phyloP scores from a whole-genome alignment of 2,329 filamentous ascomycete species.

The Cytospora paraplurivora region DNA sequence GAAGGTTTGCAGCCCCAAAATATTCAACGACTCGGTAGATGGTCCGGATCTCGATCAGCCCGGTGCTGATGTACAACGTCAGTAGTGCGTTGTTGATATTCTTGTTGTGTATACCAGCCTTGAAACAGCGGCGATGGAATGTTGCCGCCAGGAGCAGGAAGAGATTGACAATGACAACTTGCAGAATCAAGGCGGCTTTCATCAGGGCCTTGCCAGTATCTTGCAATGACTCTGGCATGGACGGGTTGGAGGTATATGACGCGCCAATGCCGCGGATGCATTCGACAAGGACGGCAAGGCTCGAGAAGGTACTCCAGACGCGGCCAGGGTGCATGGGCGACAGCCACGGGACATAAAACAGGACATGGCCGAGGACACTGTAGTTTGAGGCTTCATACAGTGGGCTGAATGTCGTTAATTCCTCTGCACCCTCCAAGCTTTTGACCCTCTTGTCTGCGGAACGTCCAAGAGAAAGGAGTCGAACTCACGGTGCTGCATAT shows the following conservation, averaged over 20 bases:
- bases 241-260: constrained; percentile 42
- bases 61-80: constrained; percentile 47
- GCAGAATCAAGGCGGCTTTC: constrained; percentile 47
- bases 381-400: constrained; percentile 66
- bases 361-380: constrained; percentile 61
- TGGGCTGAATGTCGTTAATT: constrained; percentile 44
- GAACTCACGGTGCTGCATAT: constrained; percentile 38
- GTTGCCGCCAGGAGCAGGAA: constrained; percentile 47
- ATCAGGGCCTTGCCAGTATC: constrained; percentile 42
- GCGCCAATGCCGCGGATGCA: constrained; percentile 49
- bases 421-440: background rate
- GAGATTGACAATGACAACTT: constrained; percentile 48
- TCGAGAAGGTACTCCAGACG: constrained; percentile 50
- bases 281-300: constrained; percentile 49
- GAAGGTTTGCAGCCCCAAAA: constrained; percentile 41
- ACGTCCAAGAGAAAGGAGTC: background rate
- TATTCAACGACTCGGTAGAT: constrained; percentile 54
- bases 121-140: constrained; percentile 47
- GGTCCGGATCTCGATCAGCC: constrained; percentile 50
- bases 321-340: constrained; percentile 53
- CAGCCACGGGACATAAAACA: constrained; percentile 64
- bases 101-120: constrained; percentile 26
- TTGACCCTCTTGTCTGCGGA: background rate
- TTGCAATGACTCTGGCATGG: constrained; percentile 35
- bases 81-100: constrained; percentile 36